Evolutionary conservation across 1,284 basidiomycete genomes (phyloP).

Genomic region (Apiotrichum siamense): DNA sequence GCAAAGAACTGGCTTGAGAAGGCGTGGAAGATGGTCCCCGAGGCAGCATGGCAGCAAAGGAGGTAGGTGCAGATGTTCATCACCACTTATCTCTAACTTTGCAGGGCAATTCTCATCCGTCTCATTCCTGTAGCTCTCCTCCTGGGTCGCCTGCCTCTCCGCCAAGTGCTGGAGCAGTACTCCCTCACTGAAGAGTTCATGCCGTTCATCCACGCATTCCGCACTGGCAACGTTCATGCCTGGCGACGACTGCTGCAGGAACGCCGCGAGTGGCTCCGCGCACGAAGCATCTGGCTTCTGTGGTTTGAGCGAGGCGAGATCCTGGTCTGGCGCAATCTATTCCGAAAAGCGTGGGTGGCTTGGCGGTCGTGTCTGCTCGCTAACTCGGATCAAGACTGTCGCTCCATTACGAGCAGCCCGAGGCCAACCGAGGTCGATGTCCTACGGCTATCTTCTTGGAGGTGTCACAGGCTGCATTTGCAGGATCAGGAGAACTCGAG

Average conservation of each 20-base stretch:
- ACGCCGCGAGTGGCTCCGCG: conserved; percentile 43
- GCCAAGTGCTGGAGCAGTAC: conserved; percentile 33
- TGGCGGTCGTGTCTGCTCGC: background rate
- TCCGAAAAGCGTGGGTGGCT: conserved; percentile 42
- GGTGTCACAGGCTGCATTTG: conserved; percentile 26
- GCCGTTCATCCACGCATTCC: conserved; percentile 42
- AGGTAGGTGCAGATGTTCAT: conserved; percentile 22
- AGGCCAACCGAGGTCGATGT: conserved; percentile 26
- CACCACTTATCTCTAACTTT: no score
- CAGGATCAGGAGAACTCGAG: conserved; percentile 37
- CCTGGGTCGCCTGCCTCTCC: conserved; percentile 39
- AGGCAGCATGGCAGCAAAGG: conserved; percentile 26
- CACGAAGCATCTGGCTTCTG: conserved; percentile 44
- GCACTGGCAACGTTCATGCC: conserved; percentile 36
- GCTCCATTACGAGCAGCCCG: conserved; percentile 24
- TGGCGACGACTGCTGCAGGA: conserved; percentile 39
- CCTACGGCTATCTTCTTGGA: conserved; percentile 38
- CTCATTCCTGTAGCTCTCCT: conserved; percentile 46
- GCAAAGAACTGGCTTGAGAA: conserved; percentile 35
- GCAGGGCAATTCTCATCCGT: conserved; percentile 47
- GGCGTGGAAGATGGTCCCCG: conserved; percentile 31
- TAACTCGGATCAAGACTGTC: conserved; percentile 25
- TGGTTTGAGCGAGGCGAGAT: conserved; percentile 48
- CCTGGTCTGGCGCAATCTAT: conserved; percentile 48
- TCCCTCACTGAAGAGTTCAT: conserved; percentile 33